Conservation (phyloP, 371 early-diverging fungal genomes). For the Saksenaea oblongispora region DNA sequence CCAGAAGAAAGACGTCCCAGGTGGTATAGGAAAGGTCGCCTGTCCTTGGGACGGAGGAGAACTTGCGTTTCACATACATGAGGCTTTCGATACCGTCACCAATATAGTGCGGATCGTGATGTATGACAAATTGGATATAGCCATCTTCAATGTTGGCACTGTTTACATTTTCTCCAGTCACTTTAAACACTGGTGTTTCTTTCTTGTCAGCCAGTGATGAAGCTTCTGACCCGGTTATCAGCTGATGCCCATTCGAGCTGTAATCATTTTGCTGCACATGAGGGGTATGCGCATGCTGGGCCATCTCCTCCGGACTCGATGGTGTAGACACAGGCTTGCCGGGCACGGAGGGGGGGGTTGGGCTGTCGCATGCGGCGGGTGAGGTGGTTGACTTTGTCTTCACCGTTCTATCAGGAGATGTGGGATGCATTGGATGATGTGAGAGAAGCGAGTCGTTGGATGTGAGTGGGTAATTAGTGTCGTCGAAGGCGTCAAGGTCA, state of each 20-base stretch:
- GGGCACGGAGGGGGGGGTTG: background rate
- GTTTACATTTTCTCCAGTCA: constrained; percentile 42
- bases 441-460: background rate
- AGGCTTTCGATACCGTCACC: constrained; percentile 42
- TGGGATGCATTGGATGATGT: background rate
- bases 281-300: background rate
- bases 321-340: background rate
- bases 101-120: constrained; percentile 39
- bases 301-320: background rate
- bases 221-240: background rate
- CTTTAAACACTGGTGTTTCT: constrained; percentile 5
- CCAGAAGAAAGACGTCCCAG: constrained; percentile 51
- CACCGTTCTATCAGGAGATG: constrained; percentile 1
- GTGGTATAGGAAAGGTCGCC: constrained; percentile 48
- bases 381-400: constrained; percentile 1
- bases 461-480: background rate
- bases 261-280: constrained; percentile 6
- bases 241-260: background rate
- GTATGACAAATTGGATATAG: constrained; percentile 45
- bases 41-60: constrained; percentile 45
- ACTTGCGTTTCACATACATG: constrained; percentile 45
- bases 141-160: constrained; percentile 43
- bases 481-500: background rate
- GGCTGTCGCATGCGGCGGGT: background rate
- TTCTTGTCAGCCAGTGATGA: background rate